Evolutionary conservation across 2,329 filamentous ascomycete species (phyloP).

Genomic region (Aspergillus quadricinctus): DNA sequence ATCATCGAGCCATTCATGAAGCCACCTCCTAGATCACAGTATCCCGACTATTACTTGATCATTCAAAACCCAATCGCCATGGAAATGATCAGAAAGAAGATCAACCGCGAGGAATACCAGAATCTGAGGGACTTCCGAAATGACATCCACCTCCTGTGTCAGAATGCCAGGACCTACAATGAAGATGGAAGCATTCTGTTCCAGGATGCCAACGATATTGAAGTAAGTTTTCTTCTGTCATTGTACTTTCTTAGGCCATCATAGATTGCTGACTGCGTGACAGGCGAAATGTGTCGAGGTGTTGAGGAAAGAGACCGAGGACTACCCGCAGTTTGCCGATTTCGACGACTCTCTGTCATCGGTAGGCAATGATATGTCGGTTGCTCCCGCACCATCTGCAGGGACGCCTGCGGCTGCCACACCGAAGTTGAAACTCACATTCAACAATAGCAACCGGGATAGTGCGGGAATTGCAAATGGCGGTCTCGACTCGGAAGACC

Average conservation of each 20-base stretch:
- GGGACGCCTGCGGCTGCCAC: slow-evolving; percentile 59
- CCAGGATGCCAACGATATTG: slow-evolving; percentile 86
- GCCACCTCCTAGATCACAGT: slow-evolving; percentile 80
- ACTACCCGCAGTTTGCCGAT: slow-evolving; percentile 54
- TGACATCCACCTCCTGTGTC: slow-evolving; percentile 80
- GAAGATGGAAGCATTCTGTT: slow-evolving; percentile 92
- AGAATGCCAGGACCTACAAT: slow-evolving; percentile 92
- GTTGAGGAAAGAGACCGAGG: slow-evolving; percentile 51
- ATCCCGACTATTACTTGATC: slow-evolving; percentile 91
- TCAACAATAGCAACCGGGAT: slow-evolving; percentile 42
- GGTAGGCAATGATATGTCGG: slow-evolving; percentile 48
- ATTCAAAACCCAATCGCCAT: slow-evolving; percentile 93
- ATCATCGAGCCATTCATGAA: slow-evolving; percentile 95
- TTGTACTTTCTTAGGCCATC: not conserved
- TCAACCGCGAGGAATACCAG: slow-evolving; percentile 92
- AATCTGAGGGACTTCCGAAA: slow-evolving; percentile 73
- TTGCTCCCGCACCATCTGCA: slow-evolving; percentile 43
- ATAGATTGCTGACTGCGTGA: slow-evolving; percentile 2
- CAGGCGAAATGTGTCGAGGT: slow-evolving; percentile 50
- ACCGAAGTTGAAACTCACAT: slow-evolving; percentile 64
- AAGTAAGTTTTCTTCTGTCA: slow-evolving; percentile 56
- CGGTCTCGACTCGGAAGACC: slow-evolving; percentile 11
- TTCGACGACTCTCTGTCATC: slow-evolving; percentile 50
- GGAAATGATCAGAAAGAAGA: slow-evolving; percentile 90
- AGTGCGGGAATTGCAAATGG: slow-evolving; percentile 30